These are phyloP conservation scores for Conoideocrella luteorostrata DNA, from an alignment of 2,329 filamentous ascomycete species.

Conservation along the genomic window DNA sequence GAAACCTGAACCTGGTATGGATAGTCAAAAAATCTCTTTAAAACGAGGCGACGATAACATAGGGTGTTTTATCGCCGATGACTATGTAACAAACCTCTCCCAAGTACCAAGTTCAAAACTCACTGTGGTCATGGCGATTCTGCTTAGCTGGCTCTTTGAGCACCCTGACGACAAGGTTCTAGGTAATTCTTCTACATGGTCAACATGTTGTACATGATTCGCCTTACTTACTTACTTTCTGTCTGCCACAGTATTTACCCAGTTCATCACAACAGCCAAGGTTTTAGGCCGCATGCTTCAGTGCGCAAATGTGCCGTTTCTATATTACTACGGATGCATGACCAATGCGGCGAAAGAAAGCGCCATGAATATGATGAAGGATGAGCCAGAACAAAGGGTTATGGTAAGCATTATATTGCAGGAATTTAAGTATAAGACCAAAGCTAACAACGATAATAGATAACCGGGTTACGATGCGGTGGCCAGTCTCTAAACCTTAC, in stretches of 20 bases:
- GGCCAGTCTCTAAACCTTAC: slow-evolving; percentile 34
- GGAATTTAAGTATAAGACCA: slow-evolving; percentile 2
- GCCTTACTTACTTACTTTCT: rapidly evolving
- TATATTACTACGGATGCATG: slow-evolving; percentile 31
- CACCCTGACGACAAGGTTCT: slow-evolving; percentile 33
- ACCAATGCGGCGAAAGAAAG: slow-evolving; percentile 3
- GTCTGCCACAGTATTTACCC: slow-evolving; percentile 25
- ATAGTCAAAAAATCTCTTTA: slow-evolving; percentile 15
- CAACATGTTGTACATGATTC: slow-evolving; percentile 32
- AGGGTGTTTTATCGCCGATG: slow-evolving; percentile 18
- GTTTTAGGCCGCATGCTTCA: slow-evolving; percentile 31
- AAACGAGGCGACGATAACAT: slow-evolving; percentile 1
- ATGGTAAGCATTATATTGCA: slow-evolving; percentile 24
- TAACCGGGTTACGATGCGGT: slow-evolving; percentile 28
- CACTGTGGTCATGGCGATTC: slow-evolving; percentile 22
- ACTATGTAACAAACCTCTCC: not conserved
- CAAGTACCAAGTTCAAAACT: slow-evolving; percentile 25
- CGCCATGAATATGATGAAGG: slow-evolving; percentile 19
- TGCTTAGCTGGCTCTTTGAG: slow-evolving; percentile 24
- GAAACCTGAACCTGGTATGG: slow-evolving; percentile 17
- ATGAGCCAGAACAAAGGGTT: slow-evolving; percentile 15
- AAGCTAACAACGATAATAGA: slow-evolving; percentile 16
- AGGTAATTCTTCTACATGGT: slow-evolving; percentile 20
- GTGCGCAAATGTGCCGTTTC: slow-evolving; percentile 22
- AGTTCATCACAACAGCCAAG: slow-evolving; percentile 25